A percentile compares a stretch with the other conserved stretches of the same genome.
Evolutionary conservation across 2,329 filamentous ascomycete genomes (phyloP).

Genomic region (Capronia americana): DNA sequence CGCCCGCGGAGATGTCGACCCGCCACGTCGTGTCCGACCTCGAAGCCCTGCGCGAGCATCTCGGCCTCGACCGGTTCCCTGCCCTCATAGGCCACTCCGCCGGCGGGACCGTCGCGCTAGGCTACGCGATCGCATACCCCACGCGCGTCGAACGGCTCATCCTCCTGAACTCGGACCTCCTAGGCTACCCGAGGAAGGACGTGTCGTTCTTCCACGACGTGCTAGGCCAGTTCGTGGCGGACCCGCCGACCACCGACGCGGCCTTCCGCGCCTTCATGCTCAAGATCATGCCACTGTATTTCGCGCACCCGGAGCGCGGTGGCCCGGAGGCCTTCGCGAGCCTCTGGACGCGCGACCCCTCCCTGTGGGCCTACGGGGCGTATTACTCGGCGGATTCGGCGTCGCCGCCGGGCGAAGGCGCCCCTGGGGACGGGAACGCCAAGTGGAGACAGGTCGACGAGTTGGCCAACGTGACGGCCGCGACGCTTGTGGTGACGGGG

Average conservation of each 20-base stretch:
- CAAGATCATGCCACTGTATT: constrained; percentile 40
- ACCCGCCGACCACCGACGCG: constrained; percentile 30
- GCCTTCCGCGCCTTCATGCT: constrained; percentile 35
- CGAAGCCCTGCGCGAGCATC: constrained; percentile 40
- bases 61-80: constrained; percentile 35
- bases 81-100: constrained; percentile 41
- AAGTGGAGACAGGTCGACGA: constrained; percentile 21
- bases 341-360: constrained; percentile 8
- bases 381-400: constrained; percentile 25
- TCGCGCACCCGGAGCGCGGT: constrained; percentile 37
- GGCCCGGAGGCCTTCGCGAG: constrained; percentile 24
- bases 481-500: constrained; percentile 42
- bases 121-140: constrained; percentile 41
- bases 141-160: constrained; percentile 38
- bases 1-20: constrained; percentile 35
- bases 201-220: constrained; percentile 34
- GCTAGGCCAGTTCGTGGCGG: constrained; percentile 3
- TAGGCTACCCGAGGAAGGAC: constrained; percentile 34
- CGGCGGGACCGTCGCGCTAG: constrained; percentile 42
- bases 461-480: constrained; percentile 39
- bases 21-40: constrained; percentile 40
- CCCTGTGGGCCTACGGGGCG: constrained; percentile 31
- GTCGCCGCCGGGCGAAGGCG: constrained; percentile 4
- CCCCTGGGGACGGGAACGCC: constrained; percentile 34
- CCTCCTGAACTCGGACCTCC: constrained; percentile 39